Evolutionary conservation across 352 stramenopile genomes (phyloP).

Genomic region (Phytophthora sojae): DNA sequence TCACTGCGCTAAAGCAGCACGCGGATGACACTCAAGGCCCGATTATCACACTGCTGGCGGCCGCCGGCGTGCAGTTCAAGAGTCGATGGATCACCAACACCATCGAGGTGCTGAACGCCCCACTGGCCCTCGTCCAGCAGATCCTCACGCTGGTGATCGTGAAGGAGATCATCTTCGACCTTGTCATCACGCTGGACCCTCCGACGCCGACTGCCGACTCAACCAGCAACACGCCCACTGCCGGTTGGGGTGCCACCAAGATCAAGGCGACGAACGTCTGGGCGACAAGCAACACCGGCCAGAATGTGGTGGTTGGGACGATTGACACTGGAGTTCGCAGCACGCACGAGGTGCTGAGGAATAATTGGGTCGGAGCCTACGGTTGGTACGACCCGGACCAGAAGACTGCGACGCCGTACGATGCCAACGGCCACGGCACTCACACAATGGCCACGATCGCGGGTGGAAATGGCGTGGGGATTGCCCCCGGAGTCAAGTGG

Average conservation of each 20-base stretch:
- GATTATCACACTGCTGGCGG: constrained; percentile 19
- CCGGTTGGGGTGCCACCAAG: constrained; percentile 44
- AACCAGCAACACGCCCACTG: constrained; percentile 27
- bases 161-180: constrained; percentile 39
- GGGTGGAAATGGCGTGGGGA: constrained; percentile 43
- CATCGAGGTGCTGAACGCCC: constrained; percentile 39
- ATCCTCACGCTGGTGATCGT: constrained; percentile 30
- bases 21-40: constrained; percentile 15
- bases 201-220: constrained; percentile 21
- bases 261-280: constrained; percentile 51
- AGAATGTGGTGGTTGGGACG: constrained; percentile 45
- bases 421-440: constrained; percentile 55
- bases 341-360: constrained; percentile 43
- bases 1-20: constrained; percentile 28
- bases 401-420: constrained; percentile 43
- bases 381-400: constrained; percentile 53
- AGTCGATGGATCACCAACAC: constrained; percentile 53
- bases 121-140: constrained; percentile 25
- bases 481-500: constrained; percentile 58
- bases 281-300: constrained; percentile 33
- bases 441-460: constrained; percentile 63
- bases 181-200: constrained; percentile 27
- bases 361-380: constrained; percentile 45
- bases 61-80: constrained; percentile 9
- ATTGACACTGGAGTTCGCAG: constrained; percentile 50